Evolutionary conservation across 164 flowering plant genomes (phyloP).

Genomic region (Vitis labrusca): DNA sequence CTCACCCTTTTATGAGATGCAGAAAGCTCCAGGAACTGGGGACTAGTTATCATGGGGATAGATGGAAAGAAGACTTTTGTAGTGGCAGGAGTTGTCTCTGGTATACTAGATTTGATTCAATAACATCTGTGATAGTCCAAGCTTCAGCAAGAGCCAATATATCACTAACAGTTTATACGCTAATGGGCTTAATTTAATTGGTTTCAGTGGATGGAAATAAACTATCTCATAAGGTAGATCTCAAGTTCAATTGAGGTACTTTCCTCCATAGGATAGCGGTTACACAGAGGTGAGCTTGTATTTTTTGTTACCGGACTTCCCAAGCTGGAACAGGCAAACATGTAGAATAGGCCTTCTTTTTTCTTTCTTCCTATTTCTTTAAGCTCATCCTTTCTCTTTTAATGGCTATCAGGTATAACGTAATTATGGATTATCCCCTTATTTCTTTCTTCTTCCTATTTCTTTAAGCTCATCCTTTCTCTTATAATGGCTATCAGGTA

Average conservation of each 20-base stretch:
- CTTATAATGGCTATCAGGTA: no score
- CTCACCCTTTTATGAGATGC: conserved; percentile 7
- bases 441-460: no score
- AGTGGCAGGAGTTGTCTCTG: conserved; percentile 61
- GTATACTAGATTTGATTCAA: conserved; percentile 21
- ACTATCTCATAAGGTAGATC: conserved; percentile 53
- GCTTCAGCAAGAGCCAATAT: background rate
- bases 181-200: background rate
- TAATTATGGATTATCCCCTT: no score
- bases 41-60: conserved; percentile 61
- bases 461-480: no score
- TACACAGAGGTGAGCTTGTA: conserved; percentile 43
- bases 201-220: conserved; percentile 60
- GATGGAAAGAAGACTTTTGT: conserved; percentile 45
- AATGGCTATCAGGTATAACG: no score
- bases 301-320: no score
- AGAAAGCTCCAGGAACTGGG: conserved; percentile 64
- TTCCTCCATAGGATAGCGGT: conserved; percentile 63
- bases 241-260: conserved; percentile 41
- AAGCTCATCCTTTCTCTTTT: no score
- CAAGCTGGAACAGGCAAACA: no score
- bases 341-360: no score
- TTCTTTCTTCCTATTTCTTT: no score
- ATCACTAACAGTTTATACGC: background rate
- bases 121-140: background rate